Base-by-base conservation (phyloP, 208 protist genomes). In the Acanthamoeba rhysodes region DNA sequence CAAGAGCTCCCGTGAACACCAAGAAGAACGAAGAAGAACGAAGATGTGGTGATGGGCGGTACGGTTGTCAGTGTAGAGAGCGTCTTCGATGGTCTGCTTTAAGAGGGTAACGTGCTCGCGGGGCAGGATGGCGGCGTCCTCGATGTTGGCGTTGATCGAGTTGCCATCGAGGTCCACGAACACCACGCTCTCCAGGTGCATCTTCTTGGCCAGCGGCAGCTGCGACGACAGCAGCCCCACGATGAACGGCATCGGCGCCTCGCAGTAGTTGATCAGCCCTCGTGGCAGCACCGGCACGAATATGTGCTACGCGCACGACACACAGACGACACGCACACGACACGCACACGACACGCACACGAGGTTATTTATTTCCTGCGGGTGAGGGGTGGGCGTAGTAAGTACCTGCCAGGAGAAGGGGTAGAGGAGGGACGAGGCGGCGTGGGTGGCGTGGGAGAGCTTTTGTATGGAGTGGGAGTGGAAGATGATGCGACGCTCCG, bases 241-340 rank as follows among this genome's bases (percentile, higher is more conserved):
- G 5, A 90, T n/a, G n/a, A 90, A 90, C 57, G 82, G 82, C 82
- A 90, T 90, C 18, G 82, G 82, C 14, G 82, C 82, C 34, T 90
- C 82, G 34, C 82, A 90, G 53, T 90, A 90, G 57, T 90, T 68
- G 53, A 90, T 45, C 20, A 90, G n/a, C 50, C 53, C 48, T 8
- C 57, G 48, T 2, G 82, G 82, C 82, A 90, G 29, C 18, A 90
- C 82, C 32, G 82, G 82, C 10, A 90, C 57, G 82, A 90, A 90
- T 59, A 90, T 90, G 53, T 90, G 82, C 82, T 90, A 20, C 9
- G 20, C 48, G 2, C 22, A 29, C 34, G 27, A 32, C 37, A 41
- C 37, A n/a, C n/a, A n/a, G n/a, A n/a, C n/a, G 37, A 41, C 37
- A 41, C 20, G 14, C 14, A 5, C 59, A 66, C 20, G 59, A 24